Conservation (phyloP, 1,284 basidiomycete genomes). For the Psilocybe mexicana region DNA sequence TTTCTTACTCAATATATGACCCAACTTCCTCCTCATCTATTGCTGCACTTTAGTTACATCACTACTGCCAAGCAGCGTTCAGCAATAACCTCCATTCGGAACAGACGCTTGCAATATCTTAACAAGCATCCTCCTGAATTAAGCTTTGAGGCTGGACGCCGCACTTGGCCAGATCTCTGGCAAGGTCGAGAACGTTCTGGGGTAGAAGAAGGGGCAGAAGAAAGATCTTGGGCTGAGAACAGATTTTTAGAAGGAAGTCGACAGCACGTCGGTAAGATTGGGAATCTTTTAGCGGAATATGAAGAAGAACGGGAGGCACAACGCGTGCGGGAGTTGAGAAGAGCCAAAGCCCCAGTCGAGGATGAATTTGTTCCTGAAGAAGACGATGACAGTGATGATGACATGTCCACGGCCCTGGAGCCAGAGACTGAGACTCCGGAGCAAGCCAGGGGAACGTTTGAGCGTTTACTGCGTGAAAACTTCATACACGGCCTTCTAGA, state of each 20-base stretch:
- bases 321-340: conserved; percentile 49
- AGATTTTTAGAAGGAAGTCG: conserved; percentile 59
- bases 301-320: conserved; percentile 76
- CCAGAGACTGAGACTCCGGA: conserved; percentile 43
- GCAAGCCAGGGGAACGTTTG: conserved; percentile 51
- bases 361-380: conserved; percentile 65
- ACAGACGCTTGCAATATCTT: conserved; percentile 64
- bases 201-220: conserved; percentile 58
- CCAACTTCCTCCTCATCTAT: conserved; percentile 67
- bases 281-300: conserved; percentile 61
- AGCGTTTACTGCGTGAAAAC: conserved; percentile 60
- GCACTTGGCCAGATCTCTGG: conserved; percentile 68
- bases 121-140: conserved; percentile 55
- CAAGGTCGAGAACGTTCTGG: conserved; percentile 50
- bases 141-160: conserved; percentile 48
- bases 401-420: conserved; percentile 22
- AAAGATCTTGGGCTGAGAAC: conserved; percentile 64
- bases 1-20: conserved; percentile 63
- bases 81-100: conserved; percentile 60
- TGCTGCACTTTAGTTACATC: conserved; percentile 55
- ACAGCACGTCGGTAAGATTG: conserved; percentile 70
- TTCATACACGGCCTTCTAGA: conserved; percentile 78
- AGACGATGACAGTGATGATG: conserved; percentile 57
- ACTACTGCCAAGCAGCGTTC: conserved; percentile 71
- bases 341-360: conserved; percentile 33